phyloP scores from a whole-genome alignment of 441 rosid species.

The Rhodomyrtus psidioides region DNA sequence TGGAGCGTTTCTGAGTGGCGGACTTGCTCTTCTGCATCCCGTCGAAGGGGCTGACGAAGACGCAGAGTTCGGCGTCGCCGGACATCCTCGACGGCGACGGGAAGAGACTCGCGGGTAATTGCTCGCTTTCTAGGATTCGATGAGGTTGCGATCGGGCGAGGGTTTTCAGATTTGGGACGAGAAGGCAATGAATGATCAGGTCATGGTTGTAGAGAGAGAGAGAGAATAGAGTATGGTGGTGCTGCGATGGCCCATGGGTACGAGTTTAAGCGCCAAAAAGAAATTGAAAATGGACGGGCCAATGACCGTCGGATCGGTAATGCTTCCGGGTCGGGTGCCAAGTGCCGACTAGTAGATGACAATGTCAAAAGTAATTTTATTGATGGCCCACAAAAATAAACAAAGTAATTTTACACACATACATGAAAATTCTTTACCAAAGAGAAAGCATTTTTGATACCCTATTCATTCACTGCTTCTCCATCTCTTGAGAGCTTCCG shows the following conservation, averaged over 20 bases:
- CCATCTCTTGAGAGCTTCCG: neutral
- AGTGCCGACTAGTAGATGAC: too few species aligned
- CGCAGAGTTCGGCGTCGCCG: conserved; percentile 50
- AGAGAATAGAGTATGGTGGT: neutral
- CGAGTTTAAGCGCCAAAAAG: neutral
- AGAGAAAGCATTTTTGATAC: neutral
- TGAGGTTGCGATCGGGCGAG: neutral
- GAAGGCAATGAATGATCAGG: neutral
- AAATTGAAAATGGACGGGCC: neutral
- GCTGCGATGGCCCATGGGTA: neutral
- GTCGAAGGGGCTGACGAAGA: conserved; percentile 64
- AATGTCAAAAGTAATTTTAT: neutral
- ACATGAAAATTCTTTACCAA: neutral
- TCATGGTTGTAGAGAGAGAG: neutral
- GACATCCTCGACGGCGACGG: conserved; percentile 19
- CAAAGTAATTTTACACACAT: neutral
- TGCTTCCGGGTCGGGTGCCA: too few species aligned
- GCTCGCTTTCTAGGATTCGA: neutral
- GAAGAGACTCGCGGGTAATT: neutral
- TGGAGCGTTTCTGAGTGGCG: conserved; percentile 58
- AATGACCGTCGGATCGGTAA: neutral
- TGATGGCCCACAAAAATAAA: neutral
- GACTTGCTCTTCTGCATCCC: conserved; percentile 69
- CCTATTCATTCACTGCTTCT: accelerated
- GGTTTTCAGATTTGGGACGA: neutral